A percentile compares a stretch with the other conserved stretches of the same genome.
Conservation (phyloP, 192 early-diverging fungal genomes). For the Umbelopsis ramanniana region DNA sequence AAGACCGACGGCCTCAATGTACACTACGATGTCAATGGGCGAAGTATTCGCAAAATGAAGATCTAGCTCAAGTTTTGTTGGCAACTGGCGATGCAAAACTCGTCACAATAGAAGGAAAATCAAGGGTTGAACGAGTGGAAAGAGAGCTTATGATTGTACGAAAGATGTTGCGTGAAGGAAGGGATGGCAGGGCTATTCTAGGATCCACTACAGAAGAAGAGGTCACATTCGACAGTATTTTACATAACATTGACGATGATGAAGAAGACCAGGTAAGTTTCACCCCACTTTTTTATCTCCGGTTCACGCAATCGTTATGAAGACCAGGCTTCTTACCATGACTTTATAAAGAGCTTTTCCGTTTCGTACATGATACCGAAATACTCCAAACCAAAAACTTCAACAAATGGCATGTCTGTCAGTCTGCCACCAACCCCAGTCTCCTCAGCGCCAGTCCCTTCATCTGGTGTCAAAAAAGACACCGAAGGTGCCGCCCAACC, state of each 20-base stretch:
- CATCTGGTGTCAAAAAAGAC: not conserved
- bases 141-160: constrained; percentile 34
- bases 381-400: constrained; percentile 15
- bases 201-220: constrained; percentile 13
- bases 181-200: constrained; percentile 20
- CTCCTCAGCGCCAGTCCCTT: not conserved
- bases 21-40: constrained; percentile 23
- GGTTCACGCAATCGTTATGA: not conserved
- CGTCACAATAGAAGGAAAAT: constrained; percentile 17
- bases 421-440: not conserved
- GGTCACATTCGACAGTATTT: constrained; percentile 4
- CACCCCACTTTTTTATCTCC: not conserved
- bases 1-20: constrained; percentile 16
- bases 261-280: constrained; percentile 12
- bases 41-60: constrained; percentile 36
- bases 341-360: not conserved
- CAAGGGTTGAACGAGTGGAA: constrained; percentile 11
- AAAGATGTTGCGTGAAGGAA: constrained; percentile 10
- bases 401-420: constrained; percentile 8
- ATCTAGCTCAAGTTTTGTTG: constrained; percentile 26
- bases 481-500: not conserved
- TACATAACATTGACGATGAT: constrained; percentile 19
- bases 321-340: too few species aligned
- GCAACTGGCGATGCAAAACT: constrained; percentile 33
- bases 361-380: not conserved